Evolutionary conservation across 202 grass and related monocot species (phyloP).

Genomic region (Elaeis oleifera): DNA sequence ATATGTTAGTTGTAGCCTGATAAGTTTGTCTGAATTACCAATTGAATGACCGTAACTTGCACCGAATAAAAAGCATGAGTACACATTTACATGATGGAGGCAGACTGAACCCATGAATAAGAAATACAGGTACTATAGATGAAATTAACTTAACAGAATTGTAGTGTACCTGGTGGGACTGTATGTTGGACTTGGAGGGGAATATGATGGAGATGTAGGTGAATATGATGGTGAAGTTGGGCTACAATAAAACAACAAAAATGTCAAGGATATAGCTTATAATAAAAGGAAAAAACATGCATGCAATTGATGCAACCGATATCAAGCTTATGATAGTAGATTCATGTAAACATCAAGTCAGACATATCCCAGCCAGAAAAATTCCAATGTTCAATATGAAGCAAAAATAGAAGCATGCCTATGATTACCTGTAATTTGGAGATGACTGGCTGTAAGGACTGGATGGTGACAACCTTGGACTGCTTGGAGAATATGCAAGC

Average conservation of each 20-base stretch:
- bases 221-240: slow-evolving; percentile 24
- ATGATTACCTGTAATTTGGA: slow-evolving; percentile 69
- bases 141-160: no score
- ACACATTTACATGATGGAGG: no score
- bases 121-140: no score
- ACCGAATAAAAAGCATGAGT: no score
- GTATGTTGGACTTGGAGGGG: slow-evolving; percentile 24
- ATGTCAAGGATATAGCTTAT: not conserved
- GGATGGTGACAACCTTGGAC: slow-evolving; percentile 32
- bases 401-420: not conserved
- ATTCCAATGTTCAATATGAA: not conserved
- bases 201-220: slow-evolving; percentile 18
- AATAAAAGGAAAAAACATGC: not conserved
- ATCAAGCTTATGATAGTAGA: no score
- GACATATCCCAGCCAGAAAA: no score
- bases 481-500: slow-evolving; percentile 37
- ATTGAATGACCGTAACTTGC: no score
- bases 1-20: no score
- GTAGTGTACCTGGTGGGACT: slow-evolving; percentile 22
- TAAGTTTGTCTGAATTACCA: no score
- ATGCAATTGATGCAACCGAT: not conserved
- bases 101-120: no score
- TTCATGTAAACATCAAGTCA: no score
- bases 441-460: slow-evolving; percentile 61
- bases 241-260: not conserved